Base-by-base conservation (phyloP, 202 grass and related monocot genomes). In the Zizania palustris region DNA sequence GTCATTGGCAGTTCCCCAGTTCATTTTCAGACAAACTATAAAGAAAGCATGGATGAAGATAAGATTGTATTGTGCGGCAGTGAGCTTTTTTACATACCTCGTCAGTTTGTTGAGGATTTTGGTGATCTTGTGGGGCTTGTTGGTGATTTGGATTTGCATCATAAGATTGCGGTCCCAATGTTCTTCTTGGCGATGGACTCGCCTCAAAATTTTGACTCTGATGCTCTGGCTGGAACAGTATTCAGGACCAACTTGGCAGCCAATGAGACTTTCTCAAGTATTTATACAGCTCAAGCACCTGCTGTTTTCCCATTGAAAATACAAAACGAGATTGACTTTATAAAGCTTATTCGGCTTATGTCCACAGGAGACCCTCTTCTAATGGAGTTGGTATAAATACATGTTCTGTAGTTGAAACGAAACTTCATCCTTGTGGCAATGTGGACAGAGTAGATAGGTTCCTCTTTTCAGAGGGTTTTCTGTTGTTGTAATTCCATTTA, bases 11-110 rank as follows among this genome's bases (percentile, higher is more conserved):
- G 71, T 82, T 91, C 91, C 65, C 96, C 96, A 10, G 96, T 99
- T 76, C 96, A 99, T 91, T 96, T 99, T 75, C 96, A 99, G 69
- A 88, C 87, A 19, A 96, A 83, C 46, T 99, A 99, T 55, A 99
- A 95, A 82, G 85, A 90, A 81, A 92, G 72, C 83, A 91, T 90
- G 71, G 71, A 71, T 0, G 81, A 96, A 82, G 96, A 90, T 41
- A 91, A 92, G 82, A 81, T 96, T 19, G 71, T 84, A 65, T 96
- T 96, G n/a, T 96, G 89, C 75, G 82, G 83, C 48, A 84, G 96
- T 45, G 96, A 99, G 72, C 62, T 99, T 71, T 99, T 99, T 50
- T 99, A 96, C 13, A 63, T 99, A 21, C 96, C 96, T 34, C 78
- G 75, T 16, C 63, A 69, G 44, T 91, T 99, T 72, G 89, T 96